Evolutionary conservation across 179 eudicot genomes (phyloP), one percentile per base, ranked within the genome.

Genomic region (Actinidia polygama): DNA sequence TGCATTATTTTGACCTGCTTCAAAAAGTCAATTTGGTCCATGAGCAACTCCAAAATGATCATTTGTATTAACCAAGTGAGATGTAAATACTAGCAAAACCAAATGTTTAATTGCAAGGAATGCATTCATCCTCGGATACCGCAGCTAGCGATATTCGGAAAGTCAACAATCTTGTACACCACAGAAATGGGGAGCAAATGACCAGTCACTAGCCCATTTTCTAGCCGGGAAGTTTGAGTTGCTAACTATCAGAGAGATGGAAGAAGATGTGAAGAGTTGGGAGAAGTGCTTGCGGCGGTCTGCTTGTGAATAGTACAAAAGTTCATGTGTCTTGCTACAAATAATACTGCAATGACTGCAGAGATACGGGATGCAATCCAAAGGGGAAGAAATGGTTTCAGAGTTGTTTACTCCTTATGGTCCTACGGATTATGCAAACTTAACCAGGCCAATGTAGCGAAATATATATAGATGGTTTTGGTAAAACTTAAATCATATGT

Each of bases 301-400:
- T 59, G 12, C 77, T 5, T 19, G 26, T 40, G 26, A 73, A 23
- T 18, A 51, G 59, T 73, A 51, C 61, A 5, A 44, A n/a, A 73
- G 77, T 23, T 73, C 77, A 10, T 51, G 61, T 40, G 78, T 84
- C n/a, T 40, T 40, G 44, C 44, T 88, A 8, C 91, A 88, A 1
- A 87, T 89, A 74, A 74, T 89, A 92, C 92, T 87, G 85, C 58
- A 89, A 87, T 85, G 94, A 90, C 81, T 92, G 92, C 85, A 92
- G 86, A 79, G 93, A 92, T 44, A 90, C 90, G 93, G 91, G 91
- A 57, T 85, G 85, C 85, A 88, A 85, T 77, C 90, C 85, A 0
- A 88, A 63, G 54, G 75, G 94, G 63, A 89, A 90, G 79, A 92
- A 88, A 46, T 88, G 91, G 0, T 46, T 80, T 10, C 91, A 0